These are phyloP conservation scores for Aspergillus brunneoviolaceus DNA, from an alignment of 2,329 filamentous ascomycete genomes.

Conservation along the genomic window DNA sequence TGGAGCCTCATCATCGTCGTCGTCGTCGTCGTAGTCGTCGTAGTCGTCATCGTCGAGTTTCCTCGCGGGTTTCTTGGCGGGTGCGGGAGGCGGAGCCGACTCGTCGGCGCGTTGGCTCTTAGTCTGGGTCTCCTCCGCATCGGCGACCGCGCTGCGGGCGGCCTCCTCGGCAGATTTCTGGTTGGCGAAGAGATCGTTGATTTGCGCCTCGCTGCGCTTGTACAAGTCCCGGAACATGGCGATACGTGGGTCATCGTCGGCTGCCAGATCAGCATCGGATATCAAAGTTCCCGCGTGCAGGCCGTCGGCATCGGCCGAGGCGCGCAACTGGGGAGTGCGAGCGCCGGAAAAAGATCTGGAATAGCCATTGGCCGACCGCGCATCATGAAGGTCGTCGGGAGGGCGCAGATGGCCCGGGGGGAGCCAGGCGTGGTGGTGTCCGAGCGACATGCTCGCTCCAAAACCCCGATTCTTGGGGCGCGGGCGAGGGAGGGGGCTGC, in stretches of 20 bases:
- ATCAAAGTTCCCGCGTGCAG: slow-evolving; percentile 49
- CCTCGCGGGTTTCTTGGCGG: slow-evolving; percentile 58
- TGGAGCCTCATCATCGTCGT: slow-evolving; percentile 51
- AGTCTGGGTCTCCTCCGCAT: slow-evolving; percentile 36
- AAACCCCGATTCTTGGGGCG: slow-evolving; percentile 47
- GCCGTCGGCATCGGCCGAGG: slow-evolving; percentile 47
- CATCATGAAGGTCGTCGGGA: slow-evolving; percentile 58
- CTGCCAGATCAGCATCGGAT: slow-evolving; percentile 55
- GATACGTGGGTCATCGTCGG: slow-evolving; percentile 69
- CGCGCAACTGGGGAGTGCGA: slow-evolving; percentile 46
- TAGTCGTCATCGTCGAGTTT: slow-evolving; percentile 81
- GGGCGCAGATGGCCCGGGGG: slow-evolving; percentile 59
- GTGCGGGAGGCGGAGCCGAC: slow-evolving; percentile 44
- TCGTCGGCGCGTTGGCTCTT: slow-evolving; percentile 50
- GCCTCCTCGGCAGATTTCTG: slow-evolving; percentile 33
- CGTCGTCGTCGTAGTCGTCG: slow-evolving; percentile 64
- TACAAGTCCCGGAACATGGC: slow-evolving; percentile 75
- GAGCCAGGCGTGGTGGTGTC: slow-evolving; percentile 68
- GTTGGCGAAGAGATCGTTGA: slow-evolving; percentile 70
- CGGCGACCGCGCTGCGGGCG: slow-evolving; percentile 51
- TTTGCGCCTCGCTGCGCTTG: slow-evolving; percentile 71
- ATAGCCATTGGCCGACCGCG: slow-evolving; percentile 44
- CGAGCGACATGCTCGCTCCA: slow-evolving; percentile 62
- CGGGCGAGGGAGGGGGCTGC: slow-evolving; percentile 39
- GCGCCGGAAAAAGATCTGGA: slow-evolving; percentile 44